Evolutionary conservation across 345 rosid genomes (phyloP).

Genomic region (Mallotus nudiflorus): DNA sequence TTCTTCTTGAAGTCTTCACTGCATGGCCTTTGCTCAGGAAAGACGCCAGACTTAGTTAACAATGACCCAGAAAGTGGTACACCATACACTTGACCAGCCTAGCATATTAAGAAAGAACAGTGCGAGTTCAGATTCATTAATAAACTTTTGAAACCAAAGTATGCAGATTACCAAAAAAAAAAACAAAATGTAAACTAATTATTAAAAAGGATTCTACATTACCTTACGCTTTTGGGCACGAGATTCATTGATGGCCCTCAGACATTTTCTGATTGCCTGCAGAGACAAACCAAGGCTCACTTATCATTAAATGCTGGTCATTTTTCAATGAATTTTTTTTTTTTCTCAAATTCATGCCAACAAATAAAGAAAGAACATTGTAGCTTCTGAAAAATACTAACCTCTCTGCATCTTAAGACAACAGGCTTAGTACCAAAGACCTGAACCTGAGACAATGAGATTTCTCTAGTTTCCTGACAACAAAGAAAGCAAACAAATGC

Average conservation of each 20-base stretch:
- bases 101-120: conserved; percentile 23
- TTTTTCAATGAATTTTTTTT: background rate
- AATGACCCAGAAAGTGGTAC: conserved; percentile 85
- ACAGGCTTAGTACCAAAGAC: conserved; percentile 54
- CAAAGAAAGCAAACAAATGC: conserved; percentile 22
- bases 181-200: too few relatives aligned
- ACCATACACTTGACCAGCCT: conserved; percentile 99
- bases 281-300: conserved; percentile 7
- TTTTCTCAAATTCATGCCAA: background rate
- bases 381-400: conserved; percentile 27
- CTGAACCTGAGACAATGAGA: conserved; percentile 57
- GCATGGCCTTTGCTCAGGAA: conserved; percentile 80
- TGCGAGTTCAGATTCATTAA: conserved; percentile 3
- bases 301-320: background rate
- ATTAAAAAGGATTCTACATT: conserved; percentile 9
- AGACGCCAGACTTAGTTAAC: conserved; percentile 70
- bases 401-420: conserved; percentile 90
- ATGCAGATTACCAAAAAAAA: background rate
- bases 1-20: conserved; percentile 84
- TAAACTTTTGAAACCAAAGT: background rate
- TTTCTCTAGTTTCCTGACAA: conserved; percentile 80
- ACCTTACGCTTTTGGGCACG: conserved; percentile 98
- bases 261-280: conserved; percentile 83
- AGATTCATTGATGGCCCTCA: conserved; percentile 94
- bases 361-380: background rate